These are phyloP conservation scores for Candida khao-thaluensis DNA, from an alignment of 805 yeast genomes.

Conservation along the genomic window DNA sequence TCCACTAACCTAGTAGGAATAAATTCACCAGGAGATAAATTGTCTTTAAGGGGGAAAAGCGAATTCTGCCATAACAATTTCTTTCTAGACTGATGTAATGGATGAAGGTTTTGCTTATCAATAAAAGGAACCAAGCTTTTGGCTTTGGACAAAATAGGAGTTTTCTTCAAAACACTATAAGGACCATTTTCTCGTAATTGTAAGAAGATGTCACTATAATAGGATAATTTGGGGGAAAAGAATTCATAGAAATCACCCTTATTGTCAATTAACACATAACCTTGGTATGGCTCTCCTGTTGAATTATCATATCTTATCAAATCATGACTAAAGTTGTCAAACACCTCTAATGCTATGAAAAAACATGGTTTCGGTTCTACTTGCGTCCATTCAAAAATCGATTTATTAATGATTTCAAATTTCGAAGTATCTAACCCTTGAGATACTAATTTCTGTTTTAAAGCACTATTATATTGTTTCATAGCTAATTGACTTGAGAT, in stretches of 20 bases:
- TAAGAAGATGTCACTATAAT: slow-evolving; percentile 55
- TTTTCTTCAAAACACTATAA: slow-evolving; percentile 23
- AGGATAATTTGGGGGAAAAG: slow-evolving; percentile 60
- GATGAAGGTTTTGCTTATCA: slow-evolving; percentile 48
- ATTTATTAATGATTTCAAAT: slow-evolving; percentile 66
- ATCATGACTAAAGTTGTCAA: slow-evolving; percentile 84
- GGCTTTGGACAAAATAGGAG: slow-evolving; percentile 16
- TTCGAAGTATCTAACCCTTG: slow-evolving; percentile 53
- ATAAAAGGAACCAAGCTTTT: slow-evolving; percentile 30
- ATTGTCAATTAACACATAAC: slow-evolving; percentile 70
- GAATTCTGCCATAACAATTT: slow-evolving; percentile 46
- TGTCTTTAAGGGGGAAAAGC: slow-evolving; percentile 63
- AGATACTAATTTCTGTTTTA: slow-evolving; percentile 29
- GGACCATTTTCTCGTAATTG: slow-evolving; percentile 50
- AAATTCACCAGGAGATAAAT: slow-evolving; percentile 69
- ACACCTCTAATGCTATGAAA: slow-evolving; percentile 76
- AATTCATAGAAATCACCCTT: slow-evolving; percentile 75
- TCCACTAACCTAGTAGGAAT: slow-evolving; percentile 75
- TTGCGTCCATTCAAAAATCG: slow-evolving; percentile 72
- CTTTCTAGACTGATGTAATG: slow-evolving; percentile 51
- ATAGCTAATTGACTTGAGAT: slow-evolving; percentile 61
- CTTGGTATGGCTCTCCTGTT: slow-evolving; percentile 70
- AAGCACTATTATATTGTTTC: slow-evolving; percentile 48
- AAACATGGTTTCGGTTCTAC: slow-evolving; percentile 65
- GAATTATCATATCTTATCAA: slow-evolving; percentile 69